phyloP scores from a whole-genome alignment of 768 basidiomycete species.

The Phaffia tasmanica region DNA sequence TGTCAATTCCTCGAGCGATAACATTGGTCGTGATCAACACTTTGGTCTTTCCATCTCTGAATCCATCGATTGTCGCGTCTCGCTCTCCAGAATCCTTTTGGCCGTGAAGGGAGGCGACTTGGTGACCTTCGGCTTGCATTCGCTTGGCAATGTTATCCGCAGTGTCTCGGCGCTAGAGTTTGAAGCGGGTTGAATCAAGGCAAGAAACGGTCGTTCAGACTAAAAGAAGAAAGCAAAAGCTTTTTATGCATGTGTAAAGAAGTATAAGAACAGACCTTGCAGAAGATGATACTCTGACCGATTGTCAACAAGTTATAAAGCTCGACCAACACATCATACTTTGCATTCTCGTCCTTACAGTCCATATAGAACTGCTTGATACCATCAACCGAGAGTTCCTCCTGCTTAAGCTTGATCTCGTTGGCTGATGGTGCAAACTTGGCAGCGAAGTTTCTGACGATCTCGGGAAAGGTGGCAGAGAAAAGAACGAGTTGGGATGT shows the following conservation, averaged over 20 bases:
- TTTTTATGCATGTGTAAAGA: neutral
- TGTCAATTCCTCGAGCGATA: conserved; percentile 95
- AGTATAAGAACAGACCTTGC: conserved; percentile 51
- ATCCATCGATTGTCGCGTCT: conserved; percentile 83
- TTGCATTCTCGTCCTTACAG: conserved; percentile 76
- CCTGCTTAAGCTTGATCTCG: conserved; percentile 87
- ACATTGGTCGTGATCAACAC: conserved; percentile 98
- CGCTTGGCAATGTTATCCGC: conserved; percentile 83
- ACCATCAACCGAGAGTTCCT: conserved; percentile 84
- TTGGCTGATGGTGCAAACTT: conserved; percentile 91
- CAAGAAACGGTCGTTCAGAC: neutral
- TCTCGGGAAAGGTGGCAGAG: conserved; percentile 94
- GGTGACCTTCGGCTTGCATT: conserved; percentile 88
- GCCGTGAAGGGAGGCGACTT: conserved; percentile 90
- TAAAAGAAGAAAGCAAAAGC: conserved; percentile 2
- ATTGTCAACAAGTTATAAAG: conserved; percentile 84
- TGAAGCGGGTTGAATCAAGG: neutral
- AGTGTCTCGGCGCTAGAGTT: conserved; percentile 64
- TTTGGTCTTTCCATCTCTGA: conserved; percentile 92
- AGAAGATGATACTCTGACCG: conserved; percentile 98
- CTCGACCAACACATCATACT: conserved; percentile 87
- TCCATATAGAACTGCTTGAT: conserved; percentile 98
- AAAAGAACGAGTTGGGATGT: conserved; percentile 76
- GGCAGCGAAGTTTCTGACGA: conserved; percentile 78
- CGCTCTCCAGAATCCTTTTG: conserved; percentile 82